Evolutionary conservation across 805 yeast genomes (phyloP), one percentile per base, ranked within the genome.

Genomic region (Saccharomycopsis sp.): DNA sequence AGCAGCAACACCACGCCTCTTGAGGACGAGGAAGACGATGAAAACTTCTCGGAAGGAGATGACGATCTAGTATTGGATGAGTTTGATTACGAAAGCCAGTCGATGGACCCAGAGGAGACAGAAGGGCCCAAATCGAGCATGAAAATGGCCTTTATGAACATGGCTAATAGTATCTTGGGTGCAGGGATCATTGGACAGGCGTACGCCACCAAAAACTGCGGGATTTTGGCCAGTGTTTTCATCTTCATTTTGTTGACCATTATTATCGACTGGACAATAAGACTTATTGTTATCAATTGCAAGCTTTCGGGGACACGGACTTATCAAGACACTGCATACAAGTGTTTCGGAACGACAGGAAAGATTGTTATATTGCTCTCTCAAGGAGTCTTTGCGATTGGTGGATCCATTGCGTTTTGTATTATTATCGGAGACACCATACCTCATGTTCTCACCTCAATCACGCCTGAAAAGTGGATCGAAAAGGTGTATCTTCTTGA

Each of bases 161-260:
- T 91, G 96, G 96, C 97, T 8, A 91, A 91, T 70, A 86, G 95
- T 18, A 92, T 92, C 61, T 76, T 92, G 4, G 98, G 98, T 0
- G 97, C 98, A 0, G 98, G 98, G 5, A 89, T 92, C 56, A 89
- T 92, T 34, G 97, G 97, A 1, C 95, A 91, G 62, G 96, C 98
- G 1, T 87, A 84, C 63, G 97, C 97, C 0, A 82, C 91, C 65
- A 75, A 79, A 51, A 89, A 91, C 65, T 79, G 89, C 18, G 98
- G 98, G 0, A 69, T 92, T 2, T 58, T 84, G 0, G 90, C 92
- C 0, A 96, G 96, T 2, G 66, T 85, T 0, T 21, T 89, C 1
- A 76, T 84, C 4, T 76, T 90, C 67, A 65, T 82, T 0, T 65
- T 79, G 0, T 71, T 92, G 56, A 83, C 96, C 0, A 59, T 84